Conservation (phyloP, 2,329 filamentous ascomycete species). For the Phoma herbarum region DNA sequence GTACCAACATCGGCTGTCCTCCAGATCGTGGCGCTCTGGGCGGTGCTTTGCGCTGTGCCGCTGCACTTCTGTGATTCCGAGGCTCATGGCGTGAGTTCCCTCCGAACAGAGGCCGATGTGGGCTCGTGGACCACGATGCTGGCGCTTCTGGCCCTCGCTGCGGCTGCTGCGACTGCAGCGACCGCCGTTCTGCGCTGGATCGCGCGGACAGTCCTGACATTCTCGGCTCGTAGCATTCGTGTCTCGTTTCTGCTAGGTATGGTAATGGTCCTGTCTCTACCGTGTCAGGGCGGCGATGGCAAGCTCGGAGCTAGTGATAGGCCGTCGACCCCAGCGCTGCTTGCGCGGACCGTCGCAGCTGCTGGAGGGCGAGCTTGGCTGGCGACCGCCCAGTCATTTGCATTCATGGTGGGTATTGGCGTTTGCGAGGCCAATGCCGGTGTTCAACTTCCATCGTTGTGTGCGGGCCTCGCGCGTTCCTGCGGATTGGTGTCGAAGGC, state of each 20-base stretch:
- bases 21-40: background rate
- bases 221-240: background rate
- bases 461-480: background rate
- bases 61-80: background rate
- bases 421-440: background rate
- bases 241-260: background rate
- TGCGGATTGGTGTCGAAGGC: background rate
- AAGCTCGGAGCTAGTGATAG: background rate
- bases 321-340: background rate
- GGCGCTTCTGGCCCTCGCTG: background rate
- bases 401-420: background rate
- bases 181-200: background rate
- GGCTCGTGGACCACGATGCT: background rate
- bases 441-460: background rate
- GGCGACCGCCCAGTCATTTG: background rate
- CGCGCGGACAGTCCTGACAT: background rate
- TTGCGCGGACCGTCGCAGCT: background rate
- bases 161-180: background rate
- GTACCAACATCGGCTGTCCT: background rate
- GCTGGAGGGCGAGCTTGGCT: background rate
- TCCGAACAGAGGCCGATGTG: background rate
- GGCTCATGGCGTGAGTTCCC: no score
- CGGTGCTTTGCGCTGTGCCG: background rate
- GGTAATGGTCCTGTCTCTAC: background rate
- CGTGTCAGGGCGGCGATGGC: background rate